Conservation (phyloP, 2,329 filamentous ascomycete species). For the Colletotrichum endophyticum region DNA sequence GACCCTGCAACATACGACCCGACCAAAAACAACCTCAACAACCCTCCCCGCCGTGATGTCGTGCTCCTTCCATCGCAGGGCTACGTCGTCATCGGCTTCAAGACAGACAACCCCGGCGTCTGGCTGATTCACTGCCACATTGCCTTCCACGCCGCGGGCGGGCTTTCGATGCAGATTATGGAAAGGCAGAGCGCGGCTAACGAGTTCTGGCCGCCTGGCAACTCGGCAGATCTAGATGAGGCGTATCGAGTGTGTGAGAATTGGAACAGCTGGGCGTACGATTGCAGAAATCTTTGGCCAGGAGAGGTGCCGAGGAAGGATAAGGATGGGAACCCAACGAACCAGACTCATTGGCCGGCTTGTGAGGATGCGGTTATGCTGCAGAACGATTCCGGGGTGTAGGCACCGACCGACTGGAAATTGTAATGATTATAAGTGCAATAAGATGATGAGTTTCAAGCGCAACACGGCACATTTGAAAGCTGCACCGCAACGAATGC, state of each 20-base stretch:
- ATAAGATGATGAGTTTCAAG: not conserved
- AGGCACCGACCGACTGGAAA: too few species aligned
- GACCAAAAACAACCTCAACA: constrained; percentile 34
- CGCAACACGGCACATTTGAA: not conserved
- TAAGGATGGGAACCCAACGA: not conserved
- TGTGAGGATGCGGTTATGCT: not conserved
- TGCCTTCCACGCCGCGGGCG: constrained; percentile 45
- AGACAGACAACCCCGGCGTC: constrained; percentile 51
- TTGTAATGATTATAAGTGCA: not conserved
- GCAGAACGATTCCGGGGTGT: constrained; percentile 5
- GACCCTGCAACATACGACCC: constrained; percentile 18
- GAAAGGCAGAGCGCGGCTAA: not conserved
- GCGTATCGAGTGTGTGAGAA: not conserved
- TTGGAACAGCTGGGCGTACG: constrained; percentile 11
- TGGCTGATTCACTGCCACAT: constrained; percentile 58
- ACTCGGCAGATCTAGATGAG: not conserved
- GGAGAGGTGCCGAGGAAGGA: not conserved
- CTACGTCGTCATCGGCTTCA: constrained; percentile 52
- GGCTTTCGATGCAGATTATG: constrained; percentile 3
- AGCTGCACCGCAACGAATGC: not conserved
- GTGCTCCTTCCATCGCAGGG: constrained; percentile 49
- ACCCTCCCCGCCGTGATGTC: constrained; percentile 58
- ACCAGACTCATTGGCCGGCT: not conserved
- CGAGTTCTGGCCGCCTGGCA: not conserved
- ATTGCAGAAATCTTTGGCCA: constrained; percentile 9